These are phyloP conservation scores for Camellia oleifera DNA, from an alignment of 179 eudicot species.

Conservation along the genomic window DNA sequence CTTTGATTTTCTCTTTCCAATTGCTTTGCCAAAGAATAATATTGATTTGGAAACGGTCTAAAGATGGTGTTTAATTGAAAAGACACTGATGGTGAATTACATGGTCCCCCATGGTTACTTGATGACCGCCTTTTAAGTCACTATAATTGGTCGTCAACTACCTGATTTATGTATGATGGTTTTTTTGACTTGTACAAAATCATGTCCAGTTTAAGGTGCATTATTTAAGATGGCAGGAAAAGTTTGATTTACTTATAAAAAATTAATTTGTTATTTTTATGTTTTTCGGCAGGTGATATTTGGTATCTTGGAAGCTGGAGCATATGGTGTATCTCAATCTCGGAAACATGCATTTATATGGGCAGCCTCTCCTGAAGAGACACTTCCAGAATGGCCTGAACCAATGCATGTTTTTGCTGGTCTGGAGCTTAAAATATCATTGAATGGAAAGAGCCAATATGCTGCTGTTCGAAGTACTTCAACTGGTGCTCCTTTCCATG, in stretches of 20 bases:
- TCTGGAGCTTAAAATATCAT: constrained; percentile 55
- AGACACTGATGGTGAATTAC: background rate
- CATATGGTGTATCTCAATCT: constrained; percentile 87
- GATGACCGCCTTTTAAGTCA: background rate
- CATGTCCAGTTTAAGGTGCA: background rate
- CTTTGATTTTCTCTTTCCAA: background rate
- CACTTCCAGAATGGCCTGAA: constrained; percentile 94
- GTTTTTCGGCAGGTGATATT: constrained; percentile 59
- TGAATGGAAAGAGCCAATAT: constrained; percentile 48
- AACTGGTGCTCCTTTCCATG: constrained; percentile 77
- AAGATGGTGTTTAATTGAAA: background rate
- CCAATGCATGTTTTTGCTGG: constrained; percentile 96
- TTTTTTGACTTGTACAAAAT: too few relatives aligned
- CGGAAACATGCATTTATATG: constrained; percentile 92
- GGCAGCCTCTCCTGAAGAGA: constrained; percentile 91
- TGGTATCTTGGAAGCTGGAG: constrained; percentile 93
- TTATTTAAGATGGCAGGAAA: background rate
- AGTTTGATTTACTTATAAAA: background rate
- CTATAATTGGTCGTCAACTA: too few relatives aligned
- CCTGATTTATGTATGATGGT: background rate
- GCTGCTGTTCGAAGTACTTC: constrained; percentile 86
- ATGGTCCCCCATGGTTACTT: background rate
- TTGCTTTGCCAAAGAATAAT: background rate
- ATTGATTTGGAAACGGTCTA: background rate
- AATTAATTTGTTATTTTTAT: background rate